Conservation (phyloP, 129 eudicot genomes). For the Silybum marianum region DNA sequence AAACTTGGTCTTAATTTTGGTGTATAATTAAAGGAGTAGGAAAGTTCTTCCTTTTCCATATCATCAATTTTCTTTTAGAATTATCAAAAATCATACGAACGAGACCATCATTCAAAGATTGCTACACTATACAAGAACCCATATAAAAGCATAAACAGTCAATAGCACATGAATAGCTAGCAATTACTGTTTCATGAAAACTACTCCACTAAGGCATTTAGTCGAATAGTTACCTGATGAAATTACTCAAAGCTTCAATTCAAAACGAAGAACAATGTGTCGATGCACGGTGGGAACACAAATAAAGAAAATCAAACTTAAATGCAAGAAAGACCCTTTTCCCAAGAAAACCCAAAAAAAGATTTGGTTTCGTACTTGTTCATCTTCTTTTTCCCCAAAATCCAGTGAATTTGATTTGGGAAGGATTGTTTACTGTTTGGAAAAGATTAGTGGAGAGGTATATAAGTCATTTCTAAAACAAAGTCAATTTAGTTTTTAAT, state of each 20-base stretch:
- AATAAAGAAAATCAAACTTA: not conserved
- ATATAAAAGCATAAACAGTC: not conserved
- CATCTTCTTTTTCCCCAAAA: conserved; percentile 6
- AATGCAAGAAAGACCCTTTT: not conserved
- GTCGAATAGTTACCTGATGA: conserved; percentile 19
- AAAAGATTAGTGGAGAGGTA: too few species aligned
- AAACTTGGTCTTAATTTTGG: too few species aligned
- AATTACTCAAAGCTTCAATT: not conserved
- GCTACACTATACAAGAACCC: not conserved
- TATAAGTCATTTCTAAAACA: too few species aligned
- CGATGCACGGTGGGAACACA: conserved; percentile 29
- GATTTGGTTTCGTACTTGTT: conserved; percentile 17
- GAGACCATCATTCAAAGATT: not conserved
- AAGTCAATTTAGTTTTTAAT: too few species aligned
- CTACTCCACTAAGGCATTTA: conserved; percentile 16
- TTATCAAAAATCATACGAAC: not conserved
- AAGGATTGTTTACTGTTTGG: too few species aligned
- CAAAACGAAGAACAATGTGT: conserved; percentile 21
- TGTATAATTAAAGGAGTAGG: not conserved
- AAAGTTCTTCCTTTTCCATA: not conserved
- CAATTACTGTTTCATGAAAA: not conserved
- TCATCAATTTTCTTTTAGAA: not conserved
- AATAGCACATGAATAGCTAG: not conserved
- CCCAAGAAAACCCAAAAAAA: conserved; percentile 12
- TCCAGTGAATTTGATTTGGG: too few species aligned